Base-by-base conservation (phyloP, 345 rosid genomes). In the Citrus australasica region DNA sequence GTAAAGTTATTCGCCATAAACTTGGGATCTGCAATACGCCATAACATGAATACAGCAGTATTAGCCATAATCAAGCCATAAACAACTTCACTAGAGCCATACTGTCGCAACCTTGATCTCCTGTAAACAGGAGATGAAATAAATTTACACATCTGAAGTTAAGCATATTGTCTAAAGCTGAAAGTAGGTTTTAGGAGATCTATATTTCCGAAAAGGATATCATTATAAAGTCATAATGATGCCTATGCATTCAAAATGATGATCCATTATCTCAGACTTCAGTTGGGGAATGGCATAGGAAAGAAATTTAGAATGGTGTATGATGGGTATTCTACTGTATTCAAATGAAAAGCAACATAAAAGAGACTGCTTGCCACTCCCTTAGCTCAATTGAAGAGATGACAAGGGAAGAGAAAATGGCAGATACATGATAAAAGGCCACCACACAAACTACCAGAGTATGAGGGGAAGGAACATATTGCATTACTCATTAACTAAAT, bases 1-100 rank as follows among this genome's bases (percentile, higher is more conserved):
- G 89, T 95, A 84, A 95, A 95, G 82, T 95, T 90, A 13, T 89
- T 76, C 70, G 70, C 53, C 99, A 95, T 93, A 87, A 92, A 93
- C 30, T 40, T 82, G 28, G 40, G 61, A 84, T 88, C 81, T 14
- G 86, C 92, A 68, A 91, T 76, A 53, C 88, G 87, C 99, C 97
- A 92, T 83, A 90, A 83, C 48, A 89, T 0, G 84, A 92, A 95
- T 67, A 95, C 92, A 56, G 83, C 90, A 84, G 86, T 74, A 83
- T 95, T 93, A 67, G 93, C 87, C 74, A 89, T 2, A 51, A 93
- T 74, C 86, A 95, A 81, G 35, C 95, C 94, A 78, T 86, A 85
- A 78, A 95, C 92, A 79, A 90, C 80, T 40, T 88, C 86, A 79
- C 73, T 79, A 82, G 76, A 25, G 25, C 86, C 71, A 71, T 88